phyloP scores from a whole-genome alignment of 305 asterid genomes.

The Stenogyne calaminthoides region DNA sequence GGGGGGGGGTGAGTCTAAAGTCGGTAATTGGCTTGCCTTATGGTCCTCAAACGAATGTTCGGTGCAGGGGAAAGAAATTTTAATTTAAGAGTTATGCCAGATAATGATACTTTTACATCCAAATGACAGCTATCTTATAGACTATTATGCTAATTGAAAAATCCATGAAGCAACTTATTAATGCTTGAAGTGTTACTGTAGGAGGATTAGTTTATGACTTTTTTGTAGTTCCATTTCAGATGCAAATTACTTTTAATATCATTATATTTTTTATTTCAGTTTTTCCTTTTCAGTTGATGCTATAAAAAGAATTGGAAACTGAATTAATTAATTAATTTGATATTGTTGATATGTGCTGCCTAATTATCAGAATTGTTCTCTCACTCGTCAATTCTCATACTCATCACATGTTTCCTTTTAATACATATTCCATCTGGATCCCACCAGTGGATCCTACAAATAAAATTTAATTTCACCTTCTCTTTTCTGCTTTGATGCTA shows the following conservation, averaged over 20 bases:
- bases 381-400: not conserved
- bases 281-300: not conserved
- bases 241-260: not conserved
- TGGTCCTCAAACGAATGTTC: not conserved
- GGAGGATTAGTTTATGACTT: not conserved
- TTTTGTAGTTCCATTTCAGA: not conserved
- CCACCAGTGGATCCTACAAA: conserved; percentile 2
- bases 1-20: not conserved
- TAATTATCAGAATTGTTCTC: not conserved
- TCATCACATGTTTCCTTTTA: not conserved
- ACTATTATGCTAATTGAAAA: not conserved
- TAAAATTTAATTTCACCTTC: not conserved
- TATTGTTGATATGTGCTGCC: not conserved
- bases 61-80: not conserved
- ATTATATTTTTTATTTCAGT: not conserved
- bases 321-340: not conserved
- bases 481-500: conserved; percentile 18
- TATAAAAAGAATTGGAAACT: not conserved
- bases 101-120: not conserved
- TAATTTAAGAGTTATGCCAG: not conserved
- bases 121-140: not conserved
- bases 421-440: not conserved
- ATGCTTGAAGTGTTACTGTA: not conserved
- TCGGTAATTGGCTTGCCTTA: not conserved
- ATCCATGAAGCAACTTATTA: not conserved